Percentiles rank a stretch among this genome's conserved stretches.
phyloP scores from a whole-genome alignment of 352 stramenopile genomes.

The Globisporangium heterothallicum region DNA sequence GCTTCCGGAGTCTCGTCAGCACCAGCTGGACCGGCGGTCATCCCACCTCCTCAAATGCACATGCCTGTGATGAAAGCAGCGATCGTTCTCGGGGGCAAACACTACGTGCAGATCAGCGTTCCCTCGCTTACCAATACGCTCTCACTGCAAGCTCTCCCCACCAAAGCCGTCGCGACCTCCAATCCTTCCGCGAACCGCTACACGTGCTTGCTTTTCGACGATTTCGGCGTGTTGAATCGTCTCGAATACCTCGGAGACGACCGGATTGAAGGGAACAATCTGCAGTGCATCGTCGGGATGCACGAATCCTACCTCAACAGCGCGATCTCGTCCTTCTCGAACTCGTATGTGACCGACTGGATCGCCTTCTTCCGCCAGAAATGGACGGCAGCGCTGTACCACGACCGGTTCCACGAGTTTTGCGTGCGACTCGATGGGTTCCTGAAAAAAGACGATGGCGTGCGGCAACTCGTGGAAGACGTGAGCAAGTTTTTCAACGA shows the following conservation, averaged over 20 bases:
- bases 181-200: conserved; percentile 26
- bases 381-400: conserved; percentile 67
- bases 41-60: conserved; percentile 62
- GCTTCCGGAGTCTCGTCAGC: background rate
- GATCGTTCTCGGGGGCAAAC: conserved; percentile 41
- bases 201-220: conserved; percentile 68
- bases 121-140: conserved; percentile 64
- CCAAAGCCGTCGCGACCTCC: conserved; percentile 25
- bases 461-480: conserved; percentile 58
- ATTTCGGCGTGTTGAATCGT: conserved; percentile 63
- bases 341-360: conserved; percentile 73
- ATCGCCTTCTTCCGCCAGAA: conserved; percentile 77
- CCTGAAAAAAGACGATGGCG: conserved; percentile 62
- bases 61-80: conserved; percentile 50
- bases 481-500: conserved; percentile 52
- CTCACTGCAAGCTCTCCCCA: conserved; percentile 51
- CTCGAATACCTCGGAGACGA: conserved; percentile 65
- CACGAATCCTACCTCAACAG: conserved; percentile 87
- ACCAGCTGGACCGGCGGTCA: conserved; percentile 21
- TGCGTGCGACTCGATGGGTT: conserved; percentile 47
- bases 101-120: conserved; percentile 70
- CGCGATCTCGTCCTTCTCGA: conserved; percentile 63
- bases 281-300: conserved; percentile 71
- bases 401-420: conserved; percentile 80
- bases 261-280: conserved; percentile 52